Conservation (phyloP, 2,329 filamentous ascomycete species). For the Whalleya microplaca region DNA sequence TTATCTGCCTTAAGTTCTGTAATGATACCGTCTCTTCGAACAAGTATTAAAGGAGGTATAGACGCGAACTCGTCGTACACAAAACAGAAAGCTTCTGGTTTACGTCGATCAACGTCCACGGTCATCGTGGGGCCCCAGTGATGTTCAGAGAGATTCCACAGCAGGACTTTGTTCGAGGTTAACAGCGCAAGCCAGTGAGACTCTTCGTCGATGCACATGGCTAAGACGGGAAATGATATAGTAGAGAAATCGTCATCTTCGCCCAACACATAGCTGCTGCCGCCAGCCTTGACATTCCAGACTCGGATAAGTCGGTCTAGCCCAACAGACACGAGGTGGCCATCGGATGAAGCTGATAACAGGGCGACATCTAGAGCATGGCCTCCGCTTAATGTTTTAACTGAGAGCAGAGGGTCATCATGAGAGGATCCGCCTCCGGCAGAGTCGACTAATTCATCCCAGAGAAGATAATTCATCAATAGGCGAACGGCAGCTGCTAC, state of each 20-base stretch:
- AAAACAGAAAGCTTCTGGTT: constrained; percentile 68
- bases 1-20: constrained; percentile 58
- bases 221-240: constrained; percentile 62
- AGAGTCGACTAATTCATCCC: constrained; percentile 59
- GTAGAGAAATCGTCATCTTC: constrained; percentile 45
- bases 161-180: constrained; percentile 58
- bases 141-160: constrained; percentile 66
- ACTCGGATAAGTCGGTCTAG: constrained; percentile 71
- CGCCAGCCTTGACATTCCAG: constrained; percentile 61
- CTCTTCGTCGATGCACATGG: constrained; percentile 65
- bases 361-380: constrained; percentile 73
- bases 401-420: constrained; percentile 57
- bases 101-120: constrained; percentile 61
- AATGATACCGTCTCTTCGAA: constrained; percentile 67
- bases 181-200: constrained; percentile 70
- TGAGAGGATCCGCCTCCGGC: constrained; percentile 50
- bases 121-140: constrained; percentile 59
- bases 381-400: constrained; percentile 63
- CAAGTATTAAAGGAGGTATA: constrained; percentile 58
- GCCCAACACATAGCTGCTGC: constrained; percentile 44
- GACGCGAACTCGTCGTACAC: constrained; percentile 43
- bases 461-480: constrained; percentile 75
- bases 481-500: constrained; percentile 67
- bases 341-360: constrained; percentile 63
- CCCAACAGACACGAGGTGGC: constrained; percentile 69